Conservation (phyloP, 768 basidiomycete species). For the Naematelia aurantialba region DNA sequence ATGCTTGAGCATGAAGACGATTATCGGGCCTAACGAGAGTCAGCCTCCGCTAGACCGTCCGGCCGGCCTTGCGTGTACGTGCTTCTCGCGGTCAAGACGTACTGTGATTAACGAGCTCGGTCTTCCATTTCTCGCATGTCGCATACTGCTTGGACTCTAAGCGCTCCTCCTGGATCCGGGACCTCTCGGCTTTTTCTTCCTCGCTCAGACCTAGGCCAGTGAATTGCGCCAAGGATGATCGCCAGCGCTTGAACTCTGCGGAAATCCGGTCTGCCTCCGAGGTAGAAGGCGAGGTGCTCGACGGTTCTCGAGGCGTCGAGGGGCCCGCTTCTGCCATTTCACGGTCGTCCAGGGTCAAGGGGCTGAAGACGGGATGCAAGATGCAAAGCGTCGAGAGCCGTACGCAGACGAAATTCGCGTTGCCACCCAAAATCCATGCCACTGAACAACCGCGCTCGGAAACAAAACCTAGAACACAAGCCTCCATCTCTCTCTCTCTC, state of each 20-base stretch:
- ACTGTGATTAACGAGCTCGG: conserved; percentile 68
- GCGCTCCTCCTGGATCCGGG: conserved; percentile 45
- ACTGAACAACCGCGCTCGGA: too few relatives aligned
- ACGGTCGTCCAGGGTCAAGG: not conserved
- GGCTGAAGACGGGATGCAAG: too few relatives aligned
- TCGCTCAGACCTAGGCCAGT: conserved; percentile 58
- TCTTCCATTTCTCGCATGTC: conserved; percentile 67
- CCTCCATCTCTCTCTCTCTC: too few relatives aligned
- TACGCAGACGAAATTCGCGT: not conserved
- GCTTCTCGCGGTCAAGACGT: too few relatives aligned
- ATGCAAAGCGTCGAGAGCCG: not conserved
- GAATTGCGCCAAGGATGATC: conserved; percentile 54
- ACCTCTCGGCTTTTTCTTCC: conserved; percentile 51
- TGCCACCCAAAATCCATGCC: too few relatives aligned
- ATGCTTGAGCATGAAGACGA: conserved; percentile 89
- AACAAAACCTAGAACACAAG: too few relatives aligned
- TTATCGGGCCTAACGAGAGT: conserved; percentile 64
- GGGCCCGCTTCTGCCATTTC: not conserved
- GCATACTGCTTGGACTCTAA: conserved; percentile 52
- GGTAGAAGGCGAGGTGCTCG: not conserved
- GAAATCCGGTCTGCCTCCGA: conserved; percentile 7
- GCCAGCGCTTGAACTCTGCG: conserved; percentile 58
- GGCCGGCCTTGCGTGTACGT: too few relatives aligned
- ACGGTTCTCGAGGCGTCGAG: not conserved
- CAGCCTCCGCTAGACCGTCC: not conserved